Conservation (phyloP, 208 protist species). For the Leishmania amazonensis region DNA sequence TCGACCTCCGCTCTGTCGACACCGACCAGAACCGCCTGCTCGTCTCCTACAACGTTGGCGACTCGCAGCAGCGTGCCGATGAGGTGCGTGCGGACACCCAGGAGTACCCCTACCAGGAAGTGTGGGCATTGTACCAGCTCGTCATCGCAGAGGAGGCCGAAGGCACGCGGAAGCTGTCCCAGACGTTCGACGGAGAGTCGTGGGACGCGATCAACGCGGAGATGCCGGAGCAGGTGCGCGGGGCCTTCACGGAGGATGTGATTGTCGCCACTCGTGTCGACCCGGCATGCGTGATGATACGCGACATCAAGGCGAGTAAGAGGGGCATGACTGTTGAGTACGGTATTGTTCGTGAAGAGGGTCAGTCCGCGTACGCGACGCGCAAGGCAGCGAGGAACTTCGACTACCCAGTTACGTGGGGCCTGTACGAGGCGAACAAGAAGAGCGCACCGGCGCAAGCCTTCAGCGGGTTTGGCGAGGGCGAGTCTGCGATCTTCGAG, state of each 20-base stretch:
- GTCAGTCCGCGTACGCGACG: conserved; percentile 31
- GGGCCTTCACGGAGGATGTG: conserved; percentile 35
- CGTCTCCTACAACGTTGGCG: conserved; percentile 46
- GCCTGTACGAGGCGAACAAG: conserved; percentile 42
- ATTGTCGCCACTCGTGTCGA: conserved; percentile 19
- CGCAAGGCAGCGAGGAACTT: conserved; percentile 32
- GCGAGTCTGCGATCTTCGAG: conserved; percentile 46
- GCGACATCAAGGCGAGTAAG: conserved; percentile 30
- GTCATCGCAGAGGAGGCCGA: conserved; percentile 41
- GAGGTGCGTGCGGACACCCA: conserved; percentile 31
- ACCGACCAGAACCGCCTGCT: conserved; percentile 45
- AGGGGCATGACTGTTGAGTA: conserved; percentile 40
- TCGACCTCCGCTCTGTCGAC: conserved; percentile 43
- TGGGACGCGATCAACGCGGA: conserved; percentile 33
- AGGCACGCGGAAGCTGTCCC: conserved; percentile 26
- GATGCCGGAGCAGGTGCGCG: conserved; percentile 22
- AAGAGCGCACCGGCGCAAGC: conserved; percentile 8
- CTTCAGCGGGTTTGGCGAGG: conserved; percentile 15
- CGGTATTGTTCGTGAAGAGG: conserved; percentile 18
- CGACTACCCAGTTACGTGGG: conserved; percentile 25
- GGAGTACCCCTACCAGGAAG: conserved; percentile 41
- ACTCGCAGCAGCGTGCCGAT: conserved; percentile 18
- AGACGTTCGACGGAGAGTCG: conserved; percentile 41
- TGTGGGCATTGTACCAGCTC: conserved; percentile 51
- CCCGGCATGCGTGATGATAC: conserved; percentile 22